A percentile compares a stretch with the other conserved stretches of the same genome.
phyloP scores from a whole-genome alignment of 176 grass and related monocot genomes.

The Aegilops bicornis region DNA sequence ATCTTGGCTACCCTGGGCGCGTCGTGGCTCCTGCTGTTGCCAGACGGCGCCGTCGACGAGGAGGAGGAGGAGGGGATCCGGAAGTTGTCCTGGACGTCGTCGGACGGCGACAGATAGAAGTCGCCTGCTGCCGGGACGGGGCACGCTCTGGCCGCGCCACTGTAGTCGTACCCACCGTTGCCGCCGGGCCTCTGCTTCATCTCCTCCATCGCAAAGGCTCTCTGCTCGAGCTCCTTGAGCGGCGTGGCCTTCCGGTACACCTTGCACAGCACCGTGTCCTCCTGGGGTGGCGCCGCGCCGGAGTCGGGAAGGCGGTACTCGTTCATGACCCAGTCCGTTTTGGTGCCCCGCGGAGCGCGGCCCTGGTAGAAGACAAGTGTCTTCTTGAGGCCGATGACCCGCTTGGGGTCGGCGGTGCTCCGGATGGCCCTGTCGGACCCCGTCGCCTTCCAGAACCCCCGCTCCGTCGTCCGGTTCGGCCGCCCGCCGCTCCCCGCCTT shows the following conservation, averaged over 20 bases:
- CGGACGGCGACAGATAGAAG: slow-evolving; percentile 34
- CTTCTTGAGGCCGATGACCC: slow-evolving; percentile 88
- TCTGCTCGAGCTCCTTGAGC: slow-evolving; percentile 80
- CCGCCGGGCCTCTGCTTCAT: slow-evolving; percentile 34
- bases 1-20: slow-evolving; percentile 30
- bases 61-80: slow-evolving; percentile 5
- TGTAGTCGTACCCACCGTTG: not conserved
- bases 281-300: slow-evolving; percentile 14
- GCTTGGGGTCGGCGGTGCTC: slow-evolving; percentile 45
- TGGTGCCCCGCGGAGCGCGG: slow-evolving; percentile 69
- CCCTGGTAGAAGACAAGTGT: slow-evolving; percentile 92
- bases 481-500: slow-evolving; percentile 58
- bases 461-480: slow-evolving; percentile 85
- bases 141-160: not conserved
- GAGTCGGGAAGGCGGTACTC: slow-evolving; percentile 60
- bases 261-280: slow-evolving; percentile 89
- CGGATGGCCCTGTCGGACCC: slow-evolving; percentile 55
- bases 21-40: not conserved
- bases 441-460: slow-evolving; percentile 93
- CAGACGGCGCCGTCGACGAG: not conserved
- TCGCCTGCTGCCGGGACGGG: not conserved
- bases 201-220: slow-evolving; percentile 52
- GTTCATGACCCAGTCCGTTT: slow-evolving; percentile 97
- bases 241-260: slow-evolving; percentile 85
- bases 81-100: slow-evolving; percentile 44